These are phyloP conservation scores for Daldinia bambusicola DNA, from an alignment of 495 filamentous ascomycete genomes.

Conservation along the genomic window DNA sequence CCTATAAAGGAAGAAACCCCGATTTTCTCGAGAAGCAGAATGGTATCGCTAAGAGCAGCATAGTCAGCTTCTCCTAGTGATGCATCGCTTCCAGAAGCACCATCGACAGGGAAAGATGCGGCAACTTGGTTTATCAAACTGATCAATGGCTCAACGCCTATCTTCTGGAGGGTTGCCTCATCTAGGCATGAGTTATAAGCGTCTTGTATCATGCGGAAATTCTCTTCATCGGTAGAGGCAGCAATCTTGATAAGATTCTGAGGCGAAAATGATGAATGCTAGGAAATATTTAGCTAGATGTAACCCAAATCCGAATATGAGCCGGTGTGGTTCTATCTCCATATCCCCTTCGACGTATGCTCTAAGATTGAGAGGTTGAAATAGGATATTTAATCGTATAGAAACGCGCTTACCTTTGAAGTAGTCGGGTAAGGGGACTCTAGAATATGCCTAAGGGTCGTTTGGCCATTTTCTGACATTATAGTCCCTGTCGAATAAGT, in stretches of 20 bases:
- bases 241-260: constrained; percentile 49
- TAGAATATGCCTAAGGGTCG: constrained; percentile 70
- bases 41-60: constrained; percentile 59
- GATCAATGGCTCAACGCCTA: constrained; percentile 65
- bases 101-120: constrained; percentile 59
- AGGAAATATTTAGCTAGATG: constrained; percentile 25
- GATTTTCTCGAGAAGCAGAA: constrained; percentile 64
- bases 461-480: constrained; percentile 68
- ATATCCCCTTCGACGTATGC: background rate
- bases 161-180: constrained; percentile 61
- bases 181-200: constrained; percentile 74
- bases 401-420: constrained; percentile 47
- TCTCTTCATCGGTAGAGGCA: constrained; percentile 62
- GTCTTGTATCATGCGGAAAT: constrained; percentile 72
- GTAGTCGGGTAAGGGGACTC: constrained; percentile 64
- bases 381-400: background rate
- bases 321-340: background rate
- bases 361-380: background rate
- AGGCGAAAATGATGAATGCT: constrained; percentile 61
- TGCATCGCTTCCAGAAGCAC: constrained; percentile 31
- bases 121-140: constrained; percentile 56
- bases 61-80: constrained; percentile 48
- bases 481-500: constrained; percentile 67
- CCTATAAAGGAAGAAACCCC: constrained; percentile 62
- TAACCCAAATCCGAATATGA: background rate